These are phyloP conservation scores for Microcyclosporella mali DNA, from an alignment of 2,329 filamentous ascomycete genomes.

Conservation along the genomic window DNA sequence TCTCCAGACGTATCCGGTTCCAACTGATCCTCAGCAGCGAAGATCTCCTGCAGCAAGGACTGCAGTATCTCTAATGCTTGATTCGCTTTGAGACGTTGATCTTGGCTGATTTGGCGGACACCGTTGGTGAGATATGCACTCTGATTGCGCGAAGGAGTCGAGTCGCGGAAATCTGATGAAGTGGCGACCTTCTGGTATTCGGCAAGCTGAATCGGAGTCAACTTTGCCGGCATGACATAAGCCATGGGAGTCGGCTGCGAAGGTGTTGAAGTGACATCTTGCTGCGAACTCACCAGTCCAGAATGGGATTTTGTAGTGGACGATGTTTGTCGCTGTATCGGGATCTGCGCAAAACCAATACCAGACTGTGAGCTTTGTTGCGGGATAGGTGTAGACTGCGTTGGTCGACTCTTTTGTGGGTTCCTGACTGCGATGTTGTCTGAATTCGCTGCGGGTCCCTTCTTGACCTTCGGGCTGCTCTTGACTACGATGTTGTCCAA, in stretches of 20 bases:
- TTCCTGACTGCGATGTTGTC: slow-evolving; percentile 1
- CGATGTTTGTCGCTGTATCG: neutral
- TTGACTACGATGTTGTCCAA: neutral
- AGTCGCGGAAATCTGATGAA: slow-evolving; percentile 1
- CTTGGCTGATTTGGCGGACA: slow-evolving; percentile 32
- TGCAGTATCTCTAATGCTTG: slow-evolving; percentile 65
- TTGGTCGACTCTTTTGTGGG: no score
- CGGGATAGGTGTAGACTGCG: no score
- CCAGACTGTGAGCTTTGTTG: no score
- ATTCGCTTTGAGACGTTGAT: slow-evolving; percentile 77
- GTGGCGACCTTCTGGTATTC: slow-evolving; percentile 26
- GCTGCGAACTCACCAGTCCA: neutral
- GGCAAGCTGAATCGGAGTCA: slow-evolving; percentile 30
- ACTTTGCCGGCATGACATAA: slow-evolving; percentile 21
- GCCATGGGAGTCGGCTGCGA: slow-evolving; percentile 6
- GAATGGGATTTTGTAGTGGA: no score
- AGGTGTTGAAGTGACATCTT: slow-evolving; percentile 5
- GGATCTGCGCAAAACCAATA: neutral
- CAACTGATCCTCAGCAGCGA: slow-evolving; percentile 67
- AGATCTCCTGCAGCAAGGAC: slow-evolving; percentile 63
- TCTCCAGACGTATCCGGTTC: slow-evolving; percentile 48
- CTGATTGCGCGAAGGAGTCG: slow-evolving; percentile 14
- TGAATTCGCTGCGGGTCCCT: no score
- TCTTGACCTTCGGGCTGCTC: no score
- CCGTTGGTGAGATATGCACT: slow-evolving; percentile 17